phyloP scores from a whole-genome alignment of 2,329 filamentous ascomycete genomes.

The Byssochlamys sp. region DNA sequence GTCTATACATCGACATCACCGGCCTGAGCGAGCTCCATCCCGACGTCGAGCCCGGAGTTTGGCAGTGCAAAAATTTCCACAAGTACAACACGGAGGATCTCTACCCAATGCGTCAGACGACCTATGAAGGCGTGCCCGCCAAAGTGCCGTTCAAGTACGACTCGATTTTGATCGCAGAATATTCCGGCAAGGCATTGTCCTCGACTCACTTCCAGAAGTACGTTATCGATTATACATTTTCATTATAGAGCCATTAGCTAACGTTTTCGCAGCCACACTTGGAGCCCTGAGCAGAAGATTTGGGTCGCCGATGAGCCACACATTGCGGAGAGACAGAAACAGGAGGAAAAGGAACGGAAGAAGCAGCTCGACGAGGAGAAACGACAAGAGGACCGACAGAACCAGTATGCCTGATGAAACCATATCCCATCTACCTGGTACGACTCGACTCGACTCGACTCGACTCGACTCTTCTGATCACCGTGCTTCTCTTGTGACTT shows the following conservation, averaged over 20 bases:
- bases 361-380: neutral
- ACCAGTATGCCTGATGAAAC: neutral
- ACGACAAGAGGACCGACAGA: neutral
- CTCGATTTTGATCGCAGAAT: conserved; percentile 31
- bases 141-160: conserved; percentile 50
- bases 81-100: conserved; percentile 60
- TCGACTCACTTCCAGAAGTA: conserved; percentile 28
- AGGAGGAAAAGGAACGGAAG: neutral
- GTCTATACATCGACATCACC: conserved; percentile 76
- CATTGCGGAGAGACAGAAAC: neutral
- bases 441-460: neutral
- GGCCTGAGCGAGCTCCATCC: conserved; percentile 60
- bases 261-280: conserved; percentile 26
- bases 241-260: conserved; percentile 1
- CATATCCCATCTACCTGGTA: neutral
- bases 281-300: conserved; percentile 21
- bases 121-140: conserved; percentile 64
- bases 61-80: conserved; percentile 74
- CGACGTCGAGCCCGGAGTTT: conserved; percentile 51
- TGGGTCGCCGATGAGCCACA: conserved; percentile 20
- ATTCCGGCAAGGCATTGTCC: conserved; percentile 26
- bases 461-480: neutral
- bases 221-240: conserved; percentile 7
- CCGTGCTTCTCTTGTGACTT: neutral
- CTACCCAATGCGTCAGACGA: conserved; percentile 63